A percentile compares a stretch with the other conserved stretches of the same genome.
These are phyloP conservation scores for Leccinum griseonigrum DNA, from an alignment of 1,284 basidiomycete species.

Conservation along the genomic window DNA sequence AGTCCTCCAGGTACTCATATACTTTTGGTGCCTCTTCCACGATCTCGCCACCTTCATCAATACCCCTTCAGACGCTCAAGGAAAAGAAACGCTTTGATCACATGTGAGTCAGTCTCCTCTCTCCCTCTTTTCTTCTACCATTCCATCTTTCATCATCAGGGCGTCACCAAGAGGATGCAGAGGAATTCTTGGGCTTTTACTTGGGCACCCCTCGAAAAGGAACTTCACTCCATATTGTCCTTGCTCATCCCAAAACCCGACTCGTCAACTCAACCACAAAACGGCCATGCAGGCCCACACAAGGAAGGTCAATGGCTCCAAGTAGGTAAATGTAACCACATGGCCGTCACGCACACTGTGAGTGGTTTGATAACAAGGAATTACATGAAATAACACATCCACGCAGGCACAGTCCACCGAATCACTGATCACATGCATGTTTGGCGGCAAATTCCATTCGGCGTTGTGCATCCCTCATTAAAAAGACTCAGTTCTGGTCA, in stretches of 20 bases:
- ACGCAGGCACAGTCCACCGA: slow-evolving; percentile 74
- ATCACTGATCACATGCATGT: slow-evolving; percentile 89
- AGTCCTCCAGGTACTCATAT: slow-evolving; percentile 88
- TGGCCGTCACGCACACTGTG: slow-evolving; percentile 79
- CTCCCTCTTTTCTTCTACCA: neutral
- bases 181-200: slow-evolving; percentile 98
- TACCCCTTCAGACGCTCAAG: slow-evolving; percentile 56
- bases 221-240: slow-evolving; percentile 69
- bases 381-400: neutral
- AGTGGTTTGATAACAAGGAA: slow-evolving; percentile 28
- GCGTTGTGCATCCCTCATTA: slow-evolving; percentile 80
- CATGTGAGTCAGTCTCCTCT: slow-evolving; percentile 69
- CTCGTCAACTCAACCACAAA: slow-evolving; percentile 11
- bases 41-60: slow-evolving; percentile 60
- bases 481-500: slow-evolving; percentile 85
- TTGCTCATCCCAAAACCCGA: slow-evolving; percentile 39
- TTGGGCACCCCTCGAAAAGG: slow-evolving; percentile 93
- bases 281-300: slow-evolving; percentile 13
- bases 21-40: slow-evolving; percentile 81
- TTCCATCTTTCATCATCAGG: slow-evolving; percentile 38
- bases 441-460: slow-evolving; percentile 92
- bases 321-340: slow-evolving; percentile 88
- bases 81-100: slow-evolving; percentile 92
- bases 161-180: slow-evolving; percentile 96
- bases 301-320: slow-evolving; percentile 82